These are phyloP conservation scores for Podospora pseudoanserina DNA, from an alignment of 495 filamentous ascomycete genomes.

Conservation along the genomic window DNA sequence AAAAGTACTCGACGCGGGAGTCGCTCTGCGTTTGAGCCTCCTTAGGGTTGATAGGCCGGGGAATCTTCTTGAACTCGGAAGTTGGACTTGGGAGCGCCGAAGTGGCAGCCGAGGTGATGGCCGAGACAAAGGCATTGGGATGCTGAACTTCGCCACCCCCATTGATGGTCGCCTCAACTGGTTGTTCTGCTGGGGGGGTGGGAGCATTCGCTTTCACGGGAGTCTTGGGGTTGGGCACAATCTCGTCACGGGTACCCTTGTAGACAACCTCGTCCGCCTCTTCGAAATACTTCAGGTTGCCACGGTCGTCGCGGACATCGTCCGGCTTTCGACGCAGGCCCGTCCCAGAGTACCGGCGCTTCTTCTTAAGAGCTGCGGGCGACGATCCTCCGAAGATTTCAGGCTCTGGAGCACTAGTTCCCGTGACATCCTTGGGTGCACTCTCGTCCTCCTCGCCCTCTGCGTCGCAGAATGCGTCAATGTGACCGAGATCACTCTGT, in stretches of 20 bases:
- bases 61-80: conserved; percentile 37
- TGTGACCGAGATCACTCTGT: conserved; percentile 33
- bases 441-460: conserved; percentile 25
- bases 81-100: conserved; percentile 29
- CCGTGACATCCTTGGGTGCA: conserved; percentile 45
- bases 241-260: conserved; percentile 63
- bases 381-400: conserved; percentile 43
- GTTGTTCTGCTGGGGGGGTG: neutral
- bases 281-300: conserved; percentile 78
- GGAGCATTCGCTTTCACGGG: neutral
- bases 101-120: conserved; percentile 26
- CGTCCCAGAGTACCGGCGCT: conserved; percentile 74
- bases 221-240: neutral
- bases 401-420: conserved; percentile 55
- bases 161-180: neutral
- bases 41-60: conserved; percentile 64
- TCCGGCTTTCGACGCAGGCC: conserved; percentile 66
- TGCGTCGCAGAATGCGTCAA: neutral
- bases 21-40: conserved; percentile 65
- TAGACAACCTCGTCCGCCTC: conserved; percentile 74
- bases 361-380: conserved; percentile 35
- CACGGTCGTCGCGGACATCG: conserved; percentile 58
- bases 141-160: neutral
- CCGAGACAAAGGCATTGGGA: conserved; percentile 8
- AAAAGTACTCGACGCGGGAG: conserved; percentile 80